phyloP scores from a whole-genome alignment of 441 rosid species.

The Viola pubescens region DNA sequence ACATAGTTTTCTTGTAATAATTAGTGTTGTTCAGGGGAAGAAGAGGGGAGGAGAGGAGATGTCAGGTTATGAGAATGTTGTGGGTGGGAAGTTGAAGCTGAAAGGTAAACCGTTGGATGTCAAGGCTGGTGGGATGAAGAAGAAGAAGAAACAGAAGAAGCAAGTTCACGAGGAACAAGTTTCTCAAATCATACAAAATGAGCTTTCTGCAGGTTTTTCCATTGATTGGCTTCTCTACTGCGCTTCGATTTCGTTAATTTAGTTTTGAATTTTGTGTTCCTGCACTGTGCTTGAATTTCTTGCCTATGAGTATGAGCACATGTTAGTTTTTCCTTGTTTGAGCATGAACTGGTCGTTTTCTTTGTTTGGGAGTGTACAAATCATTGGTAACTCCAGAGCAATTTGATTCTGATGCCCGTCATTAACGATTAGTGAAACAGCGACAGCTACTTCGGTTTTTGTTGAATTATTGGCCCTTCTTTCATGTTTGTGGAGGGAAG shows the following conservation, averaged over 20 bases:
- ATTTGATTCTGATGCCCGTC: too few relatives aligned
- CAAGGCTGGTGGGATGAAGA: slow-evolving; percentile 74
- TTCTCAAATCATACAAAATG: slow-evolving; percentile 30
- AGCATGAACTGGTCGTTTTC: neutral
- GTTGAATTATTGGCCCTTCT: too few relatives aligned
- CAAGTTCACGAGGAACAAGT: slow-evolving; percentile 26
- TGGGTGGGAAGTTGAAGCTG: slow-evolving; percentile 83
- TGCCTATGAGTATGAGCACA: neutral
- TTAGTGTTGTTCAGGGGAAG: neutral
- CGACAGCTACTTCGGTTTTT: too few relatives aligned
- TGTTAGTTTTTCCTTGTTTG: neutral
- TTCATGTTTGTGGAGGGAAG: too few relatives aligned
- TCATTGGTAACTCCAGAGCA: too few relatives aligned
- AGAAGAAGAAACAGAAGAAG: slow-evolving; percentile 59
- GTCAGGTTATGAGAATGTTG: slow-evolving; percentile 69
- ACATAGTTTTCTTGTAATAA: neutral
- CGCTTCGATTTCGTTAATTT: too few relatives aligned
- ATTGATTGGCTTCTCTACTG: neutral
- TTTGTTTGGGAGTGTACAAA: neutral
- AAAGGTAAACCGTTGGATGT: slow-evolving; percentile 92
- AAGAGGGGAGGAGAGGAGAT: slow-evolving; percentile 20
- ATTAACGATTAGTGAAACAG: too few relatives aligned
- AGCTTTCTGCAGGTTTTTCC: slow-evolving; percentile 16
- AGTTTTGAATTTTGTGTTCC: neutral
- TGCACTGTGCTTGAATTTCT: neutral